Evolutionary conservation across 192 early-diverging fungal genomes (phyloP).

Genomic region (Coemansia sp.): DNA sequence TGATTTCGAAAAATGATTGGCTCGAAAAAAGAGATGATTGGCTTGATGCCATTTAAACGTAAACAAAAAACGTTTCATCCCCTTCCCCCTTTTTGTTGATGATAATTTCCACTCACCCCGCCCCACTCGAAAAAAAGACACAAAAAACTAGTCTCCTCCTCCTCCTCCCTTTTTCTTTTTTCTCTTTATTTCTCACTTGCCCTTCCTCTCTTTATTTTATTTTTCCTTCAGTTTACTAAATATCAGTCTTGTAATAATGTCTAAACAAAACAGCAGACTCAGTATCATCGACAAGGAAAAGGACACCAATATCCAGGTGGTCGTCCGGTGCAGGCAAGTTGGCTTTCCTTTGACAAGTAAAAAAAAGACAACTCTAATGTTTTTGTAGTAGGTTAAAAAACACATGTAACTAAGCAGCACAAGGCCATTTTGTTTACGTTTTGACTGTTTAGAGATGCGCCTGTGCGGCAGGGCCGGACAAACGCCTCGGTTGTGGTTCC

Average conservation of each 20-base stretch:
- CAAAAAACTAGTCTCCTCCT: not conserved
- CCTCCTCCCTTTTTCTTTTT: slow-evolving; percentile 8
- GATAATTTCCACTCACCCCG: not conserved
- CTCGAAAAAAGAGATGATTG: slow-evolving; percentile 5
- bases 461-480: not conserved
- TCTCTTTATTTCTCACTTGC: slow-evolving; percentile 13
- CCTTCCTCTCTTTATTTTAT: not conserved
- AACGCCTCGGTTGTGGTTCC: slow-evolving; percentile 60
- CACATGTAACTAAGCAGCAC: not conserved
- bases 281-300: slow-evolving; percentile 47
- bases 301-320: slow-evolving; percentile 80
- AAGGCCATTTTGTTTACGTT: too few species aligned
- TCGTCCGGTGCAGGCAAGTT: slow-evolving; percentile 73
- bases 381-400: too few species aligned
- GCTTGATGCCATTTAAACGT: slow-evolving; percentile 1
- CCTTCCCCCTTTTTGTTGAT: not conserved
- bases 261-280: slow-evolving; percentile 11
- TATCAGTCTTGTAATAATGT: slow-evolving; percentile 1
- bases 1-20: too few species aligned
- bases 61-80: slow-evolving; percentile 9
- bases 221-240: not conserved
- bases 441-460: slow-evolving; percentile 23
- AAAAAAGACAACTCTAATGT: not conserved
- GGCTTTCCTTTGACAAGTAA: not conserved
- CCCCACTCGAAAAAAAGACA: not conserved